Evolutionary conservation across 352 stramenopile genomes (phyloP), one percentile per base, ranked within the genome.

Genomic region (Halophytophthora batemanensis): DNA sequence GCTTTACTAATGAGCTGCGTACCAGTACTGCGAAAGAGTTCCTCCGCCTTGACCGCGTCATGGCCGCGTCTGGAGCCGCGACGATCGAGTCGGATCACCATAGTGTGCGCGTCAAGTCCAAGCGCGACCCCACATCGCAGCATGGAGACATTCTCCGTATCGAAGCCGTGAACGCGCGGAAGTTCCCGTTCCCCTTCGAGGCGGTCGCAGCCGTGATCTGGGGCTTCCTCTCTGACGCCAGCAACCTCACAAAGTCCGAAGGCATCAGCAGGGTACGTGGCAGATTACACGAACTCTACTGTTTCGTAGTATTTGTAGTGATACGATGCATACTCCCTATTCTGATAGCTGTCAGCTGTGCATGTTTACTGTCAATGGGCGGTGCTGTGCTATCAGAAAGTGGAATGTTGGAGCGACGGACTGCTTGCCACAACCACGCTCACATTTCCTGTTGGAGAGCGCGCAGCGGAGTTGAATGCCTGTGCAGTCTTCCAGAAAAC

Each of bases 151-250:
- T 68, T 11, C 40, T 74, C 4, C 59, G 59, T 13, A 45, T 77
- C 28, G 63, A 74, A 46, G 56, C 42, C 43, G 35, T 55, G 7
- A 56, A 59, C 22, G 54, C 47, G 18, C 48, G 57, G n/a, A 42
- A 60, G n/a, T 69, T 69, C 33, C 67, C 67, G 37, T 77, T 77
- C 38, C 19, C 35, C 2, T 73, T 71, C 52, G 42, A 60, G 10
- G 48, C 59, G 2, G 67, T 74, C 12, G 56, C 55, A 8, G 53
- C 43, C 11, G 67, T 71, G 39, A 47, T 66, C 8, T 77, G 67
- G 67, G 39, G 58, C 10, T 65, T 71, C n/a, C 47, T 77, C 7
- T 58, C 53, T 0, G 50, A 63, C 21, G 50, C 63, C 7, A 54
- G 39, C 14, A 49, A 67, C 14, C 56, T 71, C 5, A 52, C 69